Percentiles rank a stretch among this genome's conserved stretches.
These are phyloP conservation scores for Apiotrichum porosum DNA, from an alignment of 1,284 basidiomycete species.

Conservation along the genomic window DNA sequence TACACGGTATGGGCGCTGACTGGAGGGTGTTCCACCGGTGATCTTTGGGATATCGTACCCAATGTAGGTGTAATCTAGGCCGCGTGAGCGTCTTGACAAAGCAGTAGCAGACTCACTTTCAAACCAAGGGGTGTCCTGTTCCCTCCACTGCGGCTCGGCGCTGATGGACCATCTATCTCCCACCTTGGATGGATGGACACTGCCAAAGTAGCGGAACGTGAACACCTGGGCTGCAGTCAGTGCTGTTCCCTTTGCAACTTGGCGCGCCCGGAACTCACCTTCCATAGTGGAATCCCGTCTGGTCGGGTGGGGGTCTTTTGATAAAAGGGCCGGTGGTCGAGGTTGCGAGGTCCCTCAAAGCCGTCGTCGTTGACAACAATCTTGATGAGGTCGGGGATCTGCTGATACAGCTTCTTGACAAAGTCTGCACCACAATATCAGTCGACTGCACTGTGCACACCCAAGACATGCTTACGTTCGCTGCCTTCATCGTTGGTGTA, in stretches of 20 bases:
- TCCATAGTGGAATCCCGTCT: slow-evolving; percentile 27
- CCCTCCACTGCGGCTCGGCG: slow-evolving; percentile 6
- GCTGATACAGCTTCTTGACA: slow-evolving; percentile 23
- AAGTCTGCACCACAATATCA: slow-evolving; percentile 18
- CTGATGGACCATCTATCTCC: slow-evolving; percentile 19
- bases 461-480: slow-evolving; percentile 17
- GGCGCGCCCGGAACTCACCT: slow-evolving; percentile 21
- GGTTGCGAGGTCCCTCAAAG: neutral
- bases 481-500: slow-evolving; percentile 21
- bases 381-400: slow-evolving; percentile 24
- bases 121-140: too few species aligned
- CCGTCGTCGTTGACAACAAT: slow-evolving; percentile 12
- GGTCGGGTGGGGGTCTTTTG: slow-evolving; percentile 11
- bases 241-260: too few species aligned
- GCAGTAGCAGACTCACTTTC: too few species aligned
- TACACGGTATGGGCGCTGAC: slow-evolving; percentile 16
- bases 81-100: too few species aligned
- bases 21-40: neutral
- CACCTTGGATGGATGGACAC: slow-evolving; percentile 15
- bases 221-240: slow-evolving; percentile 10
- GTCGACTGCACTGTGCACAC: too few species aligned
- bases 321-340: neutral
- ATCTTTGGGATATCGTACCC: slow-evolving; percentile 2
- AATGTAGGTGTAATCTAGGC: slow-evolving; percentile 14
- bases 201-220: slow-evolving; percentile 11